Percentiles rank a stretch among this genome's conserved stretches.
phyloP scores from a whole-genome alignment of 2,329 filamentous ascomycete species.

The Paraphoma sp. region DNA sequence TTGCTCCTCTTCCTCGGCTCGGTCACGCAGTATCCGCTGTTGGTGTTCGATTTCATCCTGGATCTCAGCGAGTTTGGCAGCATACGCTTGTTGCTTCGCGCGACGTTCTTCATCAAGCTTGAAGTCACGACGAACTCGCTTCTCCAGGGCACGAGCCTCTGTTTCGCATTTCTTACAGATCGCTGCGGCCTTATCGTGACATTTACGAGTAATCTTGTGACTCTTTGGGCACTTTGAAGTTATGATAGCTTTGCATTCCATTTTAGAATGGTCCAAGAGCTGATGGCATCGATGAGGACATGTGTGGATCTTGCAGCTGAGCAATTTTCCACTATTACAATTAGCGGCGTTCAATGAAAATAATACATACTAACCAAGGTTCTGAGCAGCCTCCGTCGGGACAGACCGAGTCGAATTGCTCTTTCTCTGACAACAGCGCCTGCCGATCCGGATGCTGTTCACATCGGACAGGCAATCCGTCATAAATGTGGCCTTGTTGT shows the following conservation, averaged over 20 bases:
- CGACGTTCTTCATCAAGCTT: constrained; percentile 60
- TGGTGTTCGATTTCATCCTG: constrained; percentile 63
- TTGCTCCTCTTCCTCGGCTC: constrained; percentile 55
- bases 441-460: constrained; percentile 45
- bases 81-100: constrained; percentile 55
- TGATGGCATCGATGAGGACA: constrained; percentile 70
- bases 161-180: constrained; percentile 60
- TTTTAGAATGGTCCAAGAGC: constrained; percentile 63
- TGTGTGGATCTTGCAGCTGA: constrained; percentile 65
- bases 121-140: constrained; percentile 55
- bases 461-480: constrained; percentile 46
- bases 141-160: constrained; percentile 56
- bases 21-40: constrained; percentile 52
- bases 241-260: constrained; percentile 55
- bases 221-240: constrained; percentile 58
- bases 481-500: constrained; percentile 53
- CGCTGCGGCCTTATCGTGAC: constrained; percentile 47
- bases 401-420: constrained; percentile 67
- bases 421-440: constrained; percentile 54
- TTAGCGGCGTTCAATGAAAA: constrained; percentile 14
- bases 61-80: constrained; percentile 54
- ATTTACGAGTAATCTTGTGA: constrained; percentile 59
- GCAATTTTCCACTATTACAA: constrained; percentile 51
- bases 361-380: constrained; percentile 60
- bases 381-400: constrained; percentile 74